These are phyloP conservation scores for Laguncularia racemosa DNA, from an alignment of 345 rosid species.

Conservation along the genomic window DNA sequence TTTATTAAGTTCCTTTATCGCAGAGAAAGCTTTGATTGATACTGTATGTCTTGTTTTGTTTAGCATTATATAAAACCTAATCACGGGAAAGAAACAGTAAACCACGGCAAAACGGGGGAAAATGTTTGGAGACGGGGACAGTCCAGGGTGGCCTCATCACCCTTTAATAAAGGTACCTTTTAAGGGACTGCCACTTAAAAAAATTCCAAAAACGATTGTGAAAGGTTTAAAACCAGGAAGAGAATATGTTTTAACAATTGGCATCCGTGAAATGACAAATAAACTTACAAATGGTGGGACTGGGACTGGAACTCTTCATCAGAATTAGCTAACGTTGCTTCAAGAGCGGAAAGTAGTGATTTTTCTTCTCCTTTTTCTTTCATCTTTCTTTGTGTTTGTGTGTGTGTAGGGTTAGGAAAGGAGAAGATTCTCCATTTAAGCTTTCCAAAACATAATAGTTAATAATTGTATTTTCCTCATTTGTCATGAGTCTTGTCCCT, in stretches of 20 bases:
- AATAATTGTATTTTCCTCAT: no score
- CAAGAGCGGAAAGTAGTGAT: slow-evolving; percentile 1
- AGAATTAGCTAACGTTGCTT: not conserved
- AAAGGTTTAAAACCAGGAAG: not conserved
- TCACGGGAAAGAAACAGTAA: no score
- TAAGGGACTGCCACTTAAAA: not conserved
- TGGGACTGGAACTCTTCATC: no score
- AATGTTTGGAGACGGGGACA: not conserved
- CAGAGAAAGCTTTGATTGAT: no score
- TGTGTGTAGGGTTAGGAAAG: not conserved
- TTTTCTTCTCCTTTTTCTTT: not conserved
- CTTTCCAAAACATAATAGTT: not conserved
- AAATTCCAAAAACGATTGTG: slow-evolving; percentile 1
- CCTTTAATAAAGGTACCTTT: slow-evolving; percentile 1
- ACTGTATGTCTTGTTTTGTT: no score
- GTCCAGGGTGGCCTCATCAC: not conserved
- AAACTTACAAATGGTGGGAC: slow-evolving; percentile 1
- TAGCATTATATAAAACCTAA: no score
- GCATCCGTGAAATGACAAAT: not conserved
- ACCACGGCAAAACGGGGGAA: no score
- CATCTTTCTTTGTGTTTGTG: no score
- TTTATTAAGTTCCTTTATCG: no score
- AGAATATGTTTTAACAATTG: not conserved
- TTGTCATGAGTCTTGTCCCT: not conserved
- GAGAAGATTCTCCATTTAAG: slow-evolving; percentile 5